Conservation (phyloP, 2,329 filamentous ascomycete genomes). For the Lasiodiplodia hormozganensis region DNA sequence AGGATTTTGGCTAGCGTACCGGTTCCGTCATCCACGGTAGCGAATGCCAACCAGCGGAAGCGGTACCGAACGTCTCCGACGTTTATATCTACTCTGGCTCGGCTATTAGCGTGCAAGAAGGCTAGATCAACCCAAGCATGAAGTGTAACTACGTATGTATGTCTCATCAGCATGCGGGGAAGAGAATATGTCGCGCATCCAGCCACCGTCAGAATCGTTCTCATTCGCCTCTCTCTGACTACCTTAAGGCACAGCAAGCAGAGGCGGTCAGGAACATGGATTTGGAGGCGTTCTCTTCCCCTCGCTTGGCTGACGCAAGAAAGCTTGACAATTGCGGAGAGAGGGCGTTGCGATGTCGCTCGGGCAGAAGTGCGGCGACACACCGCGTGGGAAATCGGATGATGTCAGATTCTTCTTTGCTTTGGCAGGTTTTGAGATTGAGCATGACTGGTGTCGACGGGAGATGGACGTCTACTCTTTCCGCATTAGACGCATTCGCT, state of each 20-base stretch:
- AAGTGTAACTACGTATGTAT: background rate
- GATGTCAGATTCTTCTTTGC: background rate
- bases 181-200: background rate
- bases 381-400: background rate
- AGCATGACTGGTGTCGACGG: background rate
- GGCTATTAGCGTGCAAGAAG: background rate
- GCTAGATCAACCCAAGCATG: background rate
- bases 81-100: background rate
- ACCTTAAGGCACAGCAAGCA: background rate
- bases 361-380: background rate
- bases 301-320: background rate
- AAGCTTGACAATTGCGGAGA: background rate
- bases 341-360: background rate
- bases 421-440: background rate
- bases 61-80: background rate
- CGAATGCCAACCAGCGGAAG: background rate
- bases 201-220: background rate
- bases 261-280: background rate
- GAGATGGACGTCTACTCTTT: background rate
- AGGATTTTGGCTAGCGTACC: background rate
- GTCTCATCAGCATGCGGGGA: background rate
- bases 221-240: background rate
- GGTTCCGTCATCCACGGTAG: background rate
- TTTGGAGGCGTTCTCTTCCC: background rate
- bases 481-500: background rate